Base-by-base conservation (phyloP, 2,329 filamentous ascomycete species). In the Cordyceps fumosorosea region DNA sequence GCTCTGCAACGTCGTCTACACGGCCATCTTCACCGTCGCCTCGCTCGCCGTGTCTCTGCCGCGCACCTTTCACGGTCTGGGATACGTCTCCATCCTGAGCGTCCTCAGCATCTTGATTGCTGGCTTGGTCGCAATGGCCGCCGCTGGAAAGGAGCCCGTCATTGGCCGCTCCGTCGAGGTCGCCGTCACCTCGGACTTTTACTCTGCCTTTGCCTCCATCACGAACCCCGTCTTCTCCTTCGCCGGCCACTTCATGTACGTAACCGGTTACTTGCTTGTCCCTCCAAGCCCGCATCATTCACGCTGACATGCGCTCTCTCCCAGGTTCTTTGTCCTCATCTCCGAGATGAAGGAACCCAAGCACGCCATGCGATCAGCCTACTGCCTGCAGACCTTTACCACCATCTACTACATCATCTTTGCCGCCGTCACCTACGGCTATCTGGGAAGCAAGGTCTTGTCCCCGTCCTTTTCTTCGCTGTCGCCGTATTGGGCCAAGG, bases 141-240 rank as follows among this genome's bases (percentile, higher is more conserved):
- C 78, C 1, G 79, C 80, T 0, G 78, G 80, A 11, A 67, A 74
- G 5, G 70, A 75, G 55, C 79, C 80, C 0, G 71, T 73, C 5
- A 67, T 69, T 0, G 69, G 70, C 3, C 71, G 77, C 10, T 65
- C 73, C 5, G 70, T 82, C 52, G 69, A 71, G n/a, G 71, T 77
- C 3, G 69, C 73, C 0, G 69, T 72, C 8, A 67, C 73, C 0
- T 76, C 69, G 22, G 67, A 67, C 61, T 34, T 70, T 63, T 60
- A 73, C 71, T 40, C 73, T 69, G 42, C 74, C 69, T 63, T 74
- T 69, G 14, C 74, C 70, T 40, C 72, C 69, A 47, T 70, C 66
- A 61, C 68, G 14, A 82, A 83, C 65, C 80, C 80, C 0, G 80
- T 82, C 0, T 83, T 83, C 63, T 75, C 80, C 0, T 82, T 78